These are phyloP conservation scores for Coemansia sp. DNA, from an alignment of 192 early-diverging fungal genomes.

Conservation along the genomic window DNA sequence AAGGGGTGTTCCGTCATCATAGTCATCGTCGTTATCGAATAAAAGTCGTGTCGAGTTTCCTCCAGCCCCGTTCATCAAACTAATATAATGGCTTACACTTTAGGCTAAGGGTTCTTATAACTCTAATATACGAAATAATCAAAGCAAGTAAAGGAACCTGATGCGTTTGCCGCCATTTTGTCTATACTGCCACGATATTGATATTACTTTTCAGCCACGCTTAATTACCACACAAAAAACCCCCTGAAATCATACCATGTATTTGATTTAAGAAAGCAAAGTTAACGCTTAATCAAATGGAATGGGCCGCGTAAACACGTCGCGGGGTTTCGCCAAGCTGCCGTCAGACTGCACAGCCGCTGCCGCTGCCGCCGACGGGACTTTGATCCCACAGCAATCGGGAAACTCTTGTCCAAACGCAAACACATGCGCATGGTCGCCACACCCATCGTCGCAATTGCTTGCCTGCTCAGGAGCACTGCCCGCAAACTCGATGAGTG, in stretches of 20 bases:
- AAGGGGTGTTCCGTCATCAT: constrained; percentile 23
- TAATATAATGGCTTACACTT: constrained; percentile 1
- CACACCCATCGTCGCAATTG: constrained; percentile 22
- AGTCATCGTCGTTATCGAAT: constrained; percentile 49
- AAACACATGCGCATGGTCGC: constrained; percentile 46
- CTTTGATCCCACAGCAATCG: constrained; percentile 57
- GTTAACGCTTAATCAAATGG: constrained; percentile 45
- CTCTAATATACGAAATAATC: too few species aligned
- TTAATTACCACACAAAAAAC: too few species aligned
- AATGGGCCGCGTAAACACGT: constrained; percentile 39
- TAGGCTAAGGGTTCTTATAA: too few species aligned
- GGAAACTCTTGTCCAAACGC: constrained; percentile 58
- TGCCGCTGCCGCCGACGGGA: constrained; percentile 51
- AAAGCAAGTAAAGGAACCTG: too few species aligned
- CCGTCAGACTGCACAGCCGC: constrained; percentile 17
- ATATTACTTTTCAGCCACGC: too few species aligned
- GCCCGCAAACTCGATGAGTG: constrained; percentile 67
- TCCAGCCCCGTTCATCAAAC: constrained; percentile 42
- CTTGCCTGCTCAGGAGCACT: constrained; percentile 26
- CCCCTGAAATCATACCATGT: too few species aligned
- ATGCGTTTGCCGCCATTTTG: too few species aligned
- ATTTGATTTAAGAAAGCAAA: too few species aligned
- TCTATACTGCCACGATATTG: too few species aligned
- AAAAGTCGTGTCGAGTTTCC: constrained; percentile 46
- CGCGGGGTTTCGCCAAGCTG: constrained; percentile 21